Conservation (phyloP, 2,329 filamentous ascomycete genomes). For the Westerdykella ornata region DNA sequence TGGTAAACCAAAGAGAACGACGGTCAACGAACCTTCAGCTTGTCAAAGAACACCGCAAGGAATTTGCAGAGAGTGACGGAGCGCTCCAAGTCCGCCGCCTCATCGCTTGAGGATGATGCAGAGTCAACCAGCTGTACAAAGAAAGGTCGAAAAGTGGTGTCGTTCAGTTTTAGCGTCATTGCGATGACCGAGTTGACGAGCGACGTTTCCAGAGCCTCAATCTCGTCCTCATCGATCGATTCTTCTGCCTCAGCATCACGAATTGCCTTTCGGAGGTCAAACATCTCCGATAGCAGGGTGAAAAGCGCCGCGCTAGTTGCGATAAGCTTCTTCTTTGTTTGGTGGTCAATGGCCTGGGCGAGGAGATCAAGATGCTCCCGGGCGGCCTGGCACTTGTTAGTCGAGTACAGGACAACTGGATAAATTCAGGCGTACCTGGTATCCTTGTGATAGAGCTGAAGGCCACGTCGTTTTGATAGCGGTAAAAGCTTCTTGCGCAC, state of each 20-base stretch:
- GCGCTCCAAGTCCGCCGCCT: slow-evolving; percentile 38
- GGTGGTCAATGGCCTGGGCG: slow-evolving; percentile 64
- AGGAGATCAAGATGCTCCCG: slow-evolving; percentile 65
- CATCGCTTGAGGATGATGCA: slow-evolving; percentile 35
- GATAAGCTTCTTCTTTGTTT: slow-evolving; percentile 69
- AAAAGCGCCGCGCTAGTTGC: slow-evolving; percentile 69
- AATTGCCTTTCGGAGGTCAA: slow-evolving; percentile 55
- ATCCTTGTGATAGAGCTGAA: slow-evolving; percentile 55
- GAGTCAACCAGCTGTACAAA: slow-evolving; percentile 84
- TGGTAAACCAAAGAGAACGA: slow-evolving; percentile 4
- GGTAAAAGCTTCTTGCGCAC: slow-evolving; percentile 68
- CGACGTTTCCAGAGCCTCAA: slow-evolving; percentile 56
- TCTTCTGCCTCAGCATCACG: slow-evolving; percentile 38
- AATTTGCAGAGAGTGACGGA: slow-evolving; percentile 77
- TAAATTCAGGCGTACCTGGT: slow-evolving; percentile 47
- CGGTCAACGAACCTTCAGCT: slow-evolving; percentile 56
- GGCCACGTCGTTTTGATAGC: slow-evolving; percentile 67
- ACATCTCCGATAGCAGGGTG: slow-evolving; percentile 49
- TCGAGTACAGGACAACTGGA: background rate
- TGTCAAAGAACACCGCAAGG: slow-evolving; percentile 70
- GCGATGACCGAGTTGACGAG: slow-evolving; percentile 69
- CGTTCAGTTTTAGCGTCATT: slow-evolving; percentile 96
- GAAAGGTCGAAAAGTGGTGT: slow-evolving; percentile 84
- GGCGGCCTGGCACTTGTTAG: slow-evolving; percentile 48
- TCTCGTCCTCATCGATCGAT: slow-evolving; percentile 43